phyloP scores from a whole-genome alignment of 805 yeast species.

The Wickerhamomyces tratensis region DNA sequence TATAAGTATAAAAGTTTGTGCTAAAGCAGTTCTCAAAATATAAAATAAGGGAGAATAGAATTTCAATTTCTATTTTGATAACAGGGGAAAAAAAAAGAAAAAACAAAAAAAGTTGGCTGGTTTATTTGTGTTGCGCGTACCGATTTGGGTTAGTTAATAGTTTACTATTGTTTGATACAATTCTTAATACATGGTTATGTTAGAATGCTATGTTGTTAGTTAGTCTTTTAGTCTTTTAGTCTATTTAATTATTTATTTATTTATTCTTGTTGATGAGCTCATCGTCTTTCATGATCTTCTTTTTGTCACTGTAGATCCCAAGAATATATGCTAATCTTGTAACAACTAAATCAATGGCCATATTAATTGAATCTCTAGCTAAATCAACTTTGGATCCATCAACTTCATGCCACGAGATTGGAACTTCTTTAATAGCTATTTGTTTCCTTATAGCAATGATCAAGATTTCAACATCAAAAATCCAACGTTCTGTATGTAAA shows the following conservation, averaged over 20 bases:
- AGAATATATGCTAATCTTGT: constrained; percentile 81
- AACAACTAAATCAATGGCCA: constrained; percentile 91
- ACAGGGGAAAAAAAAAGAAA: too few species aligned
- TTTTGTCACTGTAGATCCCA: constrained; percentile 58
- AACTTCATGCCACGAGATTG: constrained; percentile 95
- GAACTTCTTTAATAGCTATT: constrained; percentile 63
- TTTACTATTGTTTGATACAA: too few species aligned
- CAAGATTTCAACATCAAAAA: constrained; percentile 90
- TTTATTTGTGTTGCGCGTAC: too few species aligned
- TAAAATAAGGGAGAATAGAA: too few species aligned
- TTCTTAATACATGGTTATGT: too few species aligned
- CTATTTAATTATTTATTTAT: background rate
- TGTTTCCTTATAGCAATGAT: constrained; percentile 66
- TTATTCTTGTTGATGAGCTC: background rate
- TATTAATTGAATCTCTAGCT: constrained; percentile 80
- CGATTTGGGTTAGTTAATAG: too few species aligned
- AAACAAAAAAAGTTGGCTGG: too few species aligned
- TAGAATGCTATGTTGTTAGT: too few species aligned
- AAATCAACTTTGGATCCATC: constrained; percentile 90
- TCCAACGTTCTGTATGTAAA: constrained; percentile 97
- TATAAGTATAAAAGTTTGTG: too few species aligned
- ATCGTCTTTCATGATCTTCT: background rate
- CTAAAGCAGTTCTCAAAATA: too few species aligned
- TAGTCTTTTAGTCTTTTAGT: too few species aligned
- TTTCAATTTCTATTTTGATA: too few species aligned